phyloP scores from a whole-genome alignment of 371 early-diverging fungal genomes.

The Mortierella sp. region DNA sequence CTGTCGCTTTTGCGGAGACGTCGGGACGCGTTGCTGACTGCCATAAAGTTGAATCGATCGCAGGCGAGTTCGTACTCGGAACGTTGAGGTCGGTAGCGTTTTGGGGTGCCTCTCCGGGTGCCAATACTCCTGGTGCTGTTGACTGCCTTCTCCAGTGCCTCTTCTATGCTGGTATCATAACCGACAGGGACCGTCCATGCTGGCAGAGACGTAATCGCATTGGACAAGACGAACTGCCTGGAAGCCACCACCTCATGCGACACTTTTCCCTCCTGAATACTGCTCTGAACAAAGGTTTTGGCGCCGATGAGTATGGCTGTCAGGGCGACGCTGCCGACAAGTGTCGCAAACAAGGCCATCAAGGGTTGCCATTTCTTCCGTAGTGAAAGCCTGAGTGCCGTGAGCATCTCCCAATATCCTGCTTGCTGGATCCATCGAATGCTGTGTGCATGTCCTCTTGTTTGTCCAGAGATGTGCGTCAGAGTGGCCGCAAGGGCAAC shows the following conservation, averaged over 20 bases:
- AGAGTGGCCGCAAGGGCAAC: not conserved
- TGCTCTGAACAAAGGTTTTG: not conserved
- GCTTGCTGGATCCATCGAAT: slow-evolving; percentile 21
- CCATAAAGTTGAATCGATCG: too few relatives aligned
- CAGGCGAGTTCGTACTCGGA: not conserved
- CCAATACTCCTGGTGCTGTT: not conserved
- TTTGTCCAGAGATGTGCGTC: not conserved
- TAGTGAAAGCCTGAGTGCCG: too few relatives aligned
- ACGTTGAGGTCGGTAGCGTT: slow-evolving; percentile 6
- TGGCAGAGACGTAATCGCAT: too few relatives aligned
- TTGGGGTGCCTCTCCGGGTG: slow-evolving; percentile 4
- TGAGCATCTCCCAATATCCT: not conserved
- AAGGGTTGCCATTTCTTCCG: not conserved
- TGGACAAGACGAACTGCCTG: not conserved
- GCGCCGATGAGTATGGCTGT: not conserved
- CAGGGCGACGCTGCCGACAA: not conserved
- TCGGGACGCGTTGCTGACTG: too few relatives aligned
- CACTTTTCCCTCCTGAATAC: not conserved
- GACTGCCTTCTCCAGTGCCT: not conserved
- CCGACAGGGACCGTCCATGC: too few relatives aligned
- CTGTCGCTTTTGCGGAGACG: too few relatives aligned
- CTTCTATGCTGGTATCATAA: slow-evolving; percentile 7
- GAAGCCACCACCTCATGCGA: slow-evolving; percentile 3
- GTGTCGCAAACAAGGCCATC: slow-evolving; percentile 1
- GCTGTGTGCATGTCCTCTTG: not conserved